Base-by-base conservation (phyloP, 768 basidiomycete genomes). In the Brasilioporus rufonigricans region DNA sequence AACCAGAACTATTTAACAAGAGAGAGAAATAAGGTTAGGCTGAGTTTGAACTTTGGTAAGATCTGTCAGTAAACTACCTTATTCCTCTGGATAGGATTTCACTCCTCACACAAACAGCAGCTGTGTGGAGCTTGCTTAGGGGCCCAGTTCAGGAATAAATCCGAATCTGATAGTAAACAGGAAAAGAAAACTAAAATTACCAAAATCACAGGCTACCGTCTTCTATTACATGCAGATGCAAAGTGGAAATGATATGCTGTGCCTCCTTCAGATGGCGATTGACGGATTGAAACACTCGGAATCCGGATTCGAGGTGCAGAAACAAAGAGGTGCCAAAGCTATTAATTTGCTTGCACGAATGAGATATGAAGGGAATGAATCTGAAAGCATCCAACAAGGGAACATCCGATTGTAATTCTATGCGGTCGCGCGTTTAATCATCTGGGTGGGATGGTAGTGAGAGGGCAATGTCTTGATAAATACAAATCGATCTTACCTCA, bases 371-470 rank as follows among this genome's bases (percentile, higher is more conserved):
- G 55, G 54, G 61, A 70, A 63, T 65, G 69, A 70, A 65, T 57
- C 69, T 61, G 61, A 59, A 62, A 73, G 56, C 52, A 55, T 67
- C 61, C 59, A 58, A 59, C 63, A 52, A 55, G 52, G 58, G 61
- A 55, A 56, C 47, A 46, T 27, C 16, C 19, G 50, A 18, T 52
- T 31, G 46, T 29, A 18, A 44, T 62, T 81, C 75, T 85, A 89
- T 77, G 82, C 81, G 33, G 89, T 91, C 39, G 90, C 90, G 24
- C 77, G 77, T 74, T 88, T 92, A 63, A 91, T 81, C 85, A 87
- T 86, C 90, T 92, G 49, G 56, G 21, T 36, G 32, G 19, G 32
- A 39, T 35, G 13, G 12, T 26, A 35, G 11, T 50, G 26, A 29
- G 40, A 56, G 38, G 3, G 7, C 14, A 11, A 7, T 5, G 2